phyloP scores from a whole-genome alignment of 257 asterid species.

The Salvia rosmarinus region DNA sequence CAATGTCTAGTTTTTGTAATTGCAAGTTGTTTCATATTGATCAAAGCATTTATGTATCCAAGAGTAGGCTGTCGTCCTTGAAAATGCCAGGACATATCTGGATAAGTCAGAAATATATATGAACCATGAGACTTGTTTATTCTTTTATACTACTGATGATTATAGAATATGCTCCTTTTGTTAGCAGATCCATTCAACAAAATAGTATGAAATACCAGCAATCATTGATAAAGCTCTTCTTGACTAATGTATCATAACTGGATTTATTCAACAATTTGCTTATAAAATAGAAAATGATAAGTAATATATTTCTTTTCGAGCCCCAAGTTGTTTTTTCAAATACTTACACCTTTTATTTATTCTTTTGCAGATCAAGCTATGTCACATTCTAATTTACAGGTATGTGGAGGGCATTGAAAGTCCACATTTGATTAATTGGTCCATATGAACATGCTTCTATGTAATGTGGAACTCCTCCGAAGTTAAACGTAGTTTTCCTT shows the following conservation, averaged over 20 bases:
- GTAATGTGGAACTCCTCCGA: slow-evolving; percentile 5
- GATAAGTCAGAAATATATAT: background rate
- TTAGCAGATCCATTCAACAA: slow-evolving; percentile 12
- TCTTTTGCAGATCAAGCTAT: slow-evolving; percentile 47
- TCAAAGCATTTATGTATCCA: slow-evolving; percentile 1
- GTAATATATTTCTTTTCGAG: background rate
- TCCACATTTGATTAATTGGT: slow-evolving; percentile 19
- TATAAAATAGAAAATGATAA: background rate
- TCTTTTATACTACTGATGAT: slow-evolving; percentile 11
- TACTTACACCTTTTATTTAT: background rate
- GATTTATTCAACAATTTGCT: background rate
- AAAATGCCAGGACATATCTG: background rate
- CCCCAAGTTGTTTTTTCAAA: background rate
- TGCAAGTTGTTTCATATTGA: background rate
- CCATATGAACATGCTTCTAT: slow-evolving; percentile 18
- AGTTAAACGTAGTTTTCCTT: background rate
- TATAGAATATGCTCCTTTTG: slow-evolving; percentile 8
- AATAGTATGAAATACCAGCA: slow-evolving; percentile 4
- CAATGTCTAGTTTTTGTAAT: background rate
- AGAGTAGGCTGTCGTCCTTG: background rate
- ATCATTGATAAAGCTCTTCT: slow-evolving; percentile 15
- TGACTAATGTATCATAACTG: background rate
- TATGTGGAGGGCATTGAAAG: slow-evolving; percentile 35
- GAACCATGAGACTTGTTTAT: background rate
- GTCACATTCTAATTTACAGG: slow-evolving; percentile 47